These are phyloP conservation scores for Mentha longifolia DNA, from an alignment of 257 asterid species.

Conservation along the genomic window DNA sequence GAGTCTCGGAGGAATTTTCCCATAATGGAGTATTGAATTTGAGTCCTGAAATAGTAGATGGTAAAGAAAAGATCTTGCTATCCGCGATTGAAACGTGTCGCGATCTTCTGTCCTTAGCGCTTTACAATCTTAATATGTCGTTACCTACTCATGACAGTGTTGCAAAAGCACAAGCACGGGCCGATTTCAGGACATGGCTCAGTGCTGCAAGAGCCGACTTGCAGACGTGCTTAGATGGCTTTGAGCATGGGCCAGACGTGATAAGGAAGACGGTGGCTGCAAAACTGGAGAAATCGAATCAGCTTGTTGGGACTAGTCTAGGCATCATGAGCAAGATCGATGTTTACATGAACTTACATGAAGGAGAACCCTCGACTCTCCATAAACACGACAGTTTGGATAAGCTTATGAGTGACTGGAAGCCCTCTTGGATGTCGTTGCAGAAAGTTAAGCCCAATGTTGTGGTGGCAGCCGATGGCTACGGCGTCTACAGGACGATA, in stretches of 20 bases:
- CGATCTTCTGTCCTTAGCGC: slow-evolving; percentile 28
- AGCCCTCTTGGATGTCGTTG: slow-evolving; percentile 3
- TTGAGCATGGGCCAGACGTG: background rate
- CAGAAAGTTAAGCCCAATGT: slow-evolving; percentile 2
- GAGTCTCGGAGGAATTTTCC: slow-evolving; percentile 16
- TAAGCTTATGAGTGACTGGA: background rate
- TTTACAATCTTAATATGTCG: slow-evolving; percentile 31
- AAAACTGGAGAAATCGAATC: slow-evolving; percentile 26
- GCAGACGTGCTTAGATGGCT: slow-evolving; percentile 33
- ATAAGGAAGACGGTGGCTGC: background rate
- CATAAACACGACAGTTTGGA: background rate
- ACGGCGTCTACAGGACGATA: slow-evolving; percentile 39
- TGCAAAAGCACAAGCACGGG: background rate
- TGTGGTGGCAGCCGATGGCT: slow-evolving; percentile 48
- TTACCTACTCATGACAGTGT: background rate
- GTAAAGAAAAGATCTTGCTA: background rate
- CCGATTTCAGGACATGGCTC: slow-evolving; percentile 30
- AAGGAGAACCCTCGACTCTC: background rate
- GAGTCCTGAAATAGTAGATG: background rate
- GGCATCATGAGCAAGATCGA: slow-evolving; percentile 30
- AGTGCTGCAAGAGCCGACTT: slow-evolving; percentile 32
- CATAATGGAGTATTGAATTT: slow-evolving; percentile 17
- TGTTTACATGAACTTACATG: background rate
- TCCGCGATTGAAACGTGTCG: slow-evolving; percentile 33
- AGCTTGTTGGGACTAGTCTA: slow-evolving; percentile 31